Conservation (phyloP, 164 flowering plant species). For the Malania oleifera region DNA sequence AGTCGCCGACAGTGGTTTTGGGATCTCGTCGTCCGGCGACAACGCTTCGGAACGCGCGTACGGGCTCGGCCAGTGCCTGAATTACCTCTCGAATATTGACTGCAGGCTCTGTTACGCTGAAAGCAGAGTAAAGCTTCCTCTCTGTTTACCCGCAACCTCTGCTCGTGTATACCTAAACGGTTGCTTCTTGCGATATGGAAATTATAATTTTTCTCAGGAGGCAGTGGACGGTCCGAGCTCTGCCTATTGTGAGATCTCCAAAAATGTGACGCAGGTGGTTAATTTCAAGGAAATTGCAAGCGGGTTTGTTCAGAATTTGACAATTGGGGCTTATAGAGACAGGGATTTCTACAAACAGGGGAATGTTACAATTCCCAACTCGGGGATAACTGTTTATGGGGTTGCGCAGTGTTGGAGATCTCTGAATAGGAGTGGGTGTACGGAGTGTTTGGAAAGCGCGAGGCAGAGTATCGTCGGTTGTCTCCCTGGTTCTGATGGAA, state of each 20-base stretch:
- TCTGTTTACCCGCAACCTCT: constrained; percentile 25
- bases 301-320: constrained; percentile 1
- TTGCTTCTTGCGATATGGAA: background rate
- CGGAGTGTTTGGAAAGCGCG: constrained; percentile 26
- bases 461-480: constrained; percentile 8
- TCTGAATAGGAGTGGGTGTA: constrained; percentile 13
- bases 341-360: background rate
- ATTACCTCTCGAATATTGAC: constrained; percentile 23
- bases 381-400: constrained; percentile 16
- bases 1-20: background rate
- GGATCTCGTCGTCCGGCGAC: background rate
- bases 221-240: background rate
- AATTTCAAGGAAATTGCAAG: background rate
- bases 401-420: constrained; percentile 40
- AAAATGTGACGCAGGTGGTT: background rate
- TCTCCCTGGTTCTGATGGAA: constrained; percentile 23
- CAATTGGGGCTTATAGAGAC: background rate
- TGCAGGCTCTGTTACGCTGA: constrained; percentile 24
- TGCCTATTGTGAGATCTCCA: background rate
- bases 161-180: constrained; percentile 11
- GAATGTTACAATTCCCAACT: background rate
- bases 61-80: constrained; percentile 33
- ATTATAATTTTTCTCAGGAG: background rate
- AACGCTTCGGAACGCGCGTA: constrained; percentile 4
- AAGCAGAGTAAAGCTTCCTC: constrained; percentile 9